These are phyloP conservation scores for Ephemerocybe angulata DNA, from an alignment of 768 basidiomycete species.

Conservation along the genomic window DNA sequence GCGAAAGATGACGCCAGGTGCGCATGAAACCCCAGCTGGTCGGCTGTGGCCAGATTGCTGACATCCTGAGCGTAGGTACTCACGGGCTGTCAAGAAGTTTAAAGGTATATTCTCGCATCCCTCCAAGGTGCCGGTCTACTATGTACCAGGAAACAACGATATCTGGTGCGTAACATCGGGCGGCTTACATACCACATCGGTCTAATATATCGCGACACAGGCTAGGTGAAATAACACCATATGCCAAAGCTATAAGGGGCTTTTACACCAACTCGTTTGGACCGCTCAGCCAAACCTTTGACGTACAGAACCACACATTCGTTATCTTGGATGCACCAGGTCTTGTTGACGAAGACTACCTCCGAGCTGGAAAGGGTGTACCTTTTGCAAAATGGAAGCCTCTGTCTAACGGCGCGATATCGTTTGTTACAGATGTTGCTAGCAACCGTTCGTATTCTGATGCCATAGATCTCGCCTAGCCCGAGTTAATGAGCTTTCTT, in stretches of 20 bases:
- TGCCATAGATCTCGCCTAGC: not conserved
- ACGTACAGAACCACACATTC: conserved; percentile 67
- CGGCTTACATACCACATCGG: not conserved
- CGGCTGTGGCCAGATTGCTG: not conserved
- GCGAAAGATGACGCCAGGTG: conserved; percentile 45
- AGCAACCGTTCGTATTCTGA: conserved; percentile 30
- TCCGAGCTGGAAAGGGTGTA: conserved; percentile 46
- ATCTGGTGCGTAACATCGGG: conserved; percentile 46
- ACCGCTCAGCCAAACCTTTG: conserved; percentile 57
- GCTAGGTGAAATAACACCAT: conserved; percentile 49
- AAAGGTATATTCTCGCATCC: conserved; percentile 52
- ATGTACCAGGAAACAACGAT: conserved; percentile 81
- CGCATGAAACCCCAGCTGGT: not conserved
- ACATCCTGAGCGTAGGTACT: conserved; percentile 45
- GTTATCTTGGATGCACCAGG: conserved; percentile 72
- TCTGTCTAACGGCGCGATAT: conserved; percentile 49
- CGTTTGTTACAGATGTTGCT: conserved; percentile 51
- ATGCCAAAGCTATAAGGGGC: conserved; percentile 51
- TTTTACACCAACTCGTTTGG: conserved; percentile 66
- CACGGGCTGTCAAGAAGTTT: conserved; percentile 56
- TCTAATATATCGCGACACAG: conserved; percentile 27
- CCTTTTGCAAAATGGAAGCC: conserved; percentile 57
- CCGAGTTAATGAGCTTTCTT: conserved; percentile 7
- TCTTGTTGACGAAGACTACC: conserved; percentile 82
- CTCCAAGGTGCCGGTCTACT: conserved; percentile 41